Percentiles rank a stretch among this genome's conserved stretches.
Conservation (phyloP, 2,329 filamentous ascomycete genomes). For the Alternaria alternata region DNA sequence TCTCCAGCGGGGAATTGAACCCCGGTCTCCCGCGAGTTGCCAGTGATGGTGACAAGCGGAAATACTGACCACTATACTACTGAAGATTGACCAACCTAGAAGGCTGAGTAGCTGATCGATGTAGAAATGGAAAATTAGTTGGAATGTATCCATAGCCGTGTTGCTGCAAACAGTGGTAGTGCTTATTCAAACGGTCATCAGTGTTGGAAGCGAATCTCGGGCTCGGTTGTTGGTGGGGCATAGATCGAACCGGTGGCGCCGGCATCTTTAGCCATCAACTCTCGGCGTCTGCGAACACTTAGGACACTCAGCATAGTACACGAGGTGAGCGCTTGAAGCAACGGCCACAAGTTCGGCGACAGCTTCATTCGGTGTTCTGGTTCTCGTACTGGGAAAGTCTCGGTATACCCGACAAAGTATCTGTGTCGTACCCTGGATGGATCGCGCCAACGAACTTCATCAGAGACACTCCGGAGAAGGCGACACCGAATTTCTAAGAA, state of each 20-base stretch:
- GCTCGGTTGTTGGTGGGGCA: background rate
- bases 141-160: too few relatives aligned
- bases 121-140: background rate
- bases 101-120: background rate
- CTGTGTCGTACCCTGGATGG: background rate
- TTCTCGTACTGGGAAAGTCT: too few relatives aligned
- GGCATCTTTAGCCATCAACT: background rate
- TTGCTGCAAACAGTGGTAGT: too few relatives aligned
- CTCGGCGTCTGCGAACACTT: background rate
- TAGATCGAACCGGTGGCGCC: background rate
- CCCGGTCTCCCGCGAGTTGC: conserved; percentile 18
- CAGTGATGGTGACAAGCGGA: conserved; percentile 18
- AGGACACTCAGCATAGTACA: background rate
- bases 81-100: conserved; percentile 12
- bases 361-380: background rate
- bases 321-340: background rate
- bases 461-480: background rate
- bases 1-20: conserved; percentile 21
- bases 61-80: conserved; percentile 27
- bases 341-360: background rate
- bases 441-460: background rate
- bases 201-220: too few relatives aligned
- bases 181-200: too few relatives aligned
- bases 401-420: background rate
- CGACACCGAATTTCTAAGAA: background rate